Evolutionary conservation across 805 yeast genomes (phyloP), one percentile per base, ranked within the genome.

Genomic region (Zygoascus flipseniorum): DNA sequence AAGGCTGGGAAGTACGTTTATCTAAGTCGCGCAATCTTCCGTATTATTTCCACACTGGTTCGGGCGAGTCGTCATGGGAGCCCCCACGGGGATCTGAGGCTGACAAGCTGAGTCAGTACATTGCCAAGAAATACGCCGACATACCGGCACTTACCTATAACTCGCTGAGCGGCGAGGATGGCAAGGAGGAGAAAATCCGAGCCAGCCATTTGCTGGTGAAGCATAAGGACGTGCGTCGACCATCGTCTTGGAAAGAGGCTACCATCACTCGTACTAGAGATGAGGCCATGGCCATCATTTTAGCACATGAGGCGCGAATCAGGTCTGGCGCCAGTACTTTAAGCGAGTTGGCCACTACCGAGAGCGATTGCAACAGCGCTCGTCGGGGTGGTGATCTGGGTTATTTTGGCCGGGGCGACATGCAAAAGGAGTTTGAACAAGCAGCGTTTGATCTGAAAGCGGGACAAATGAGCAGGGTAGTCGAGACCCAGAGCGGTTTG

Each of bases 371-470:
- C 69, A 79, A 86, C 16, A 85, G 95, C 10, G 95, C 86, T 62
- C 74, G 85, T 47, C 82, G 86, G 63, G 89, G 89, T 19, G 99
- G 99, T 47, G 99, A 93, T 67, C 75, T 93, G 62, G 98, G 99
- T 0, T 81, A 72, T 64, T 93, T 93, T 65, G 88, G 86, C 23
- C 81, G 77, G 56, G 97, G 97, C 42, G 89, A 85, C 62, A 93
- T 93, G 99, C 98, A 93, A 69, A 96, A 96, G 37, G 72, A 85
- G 54, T 93, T 93, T 65, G 99, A 93, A 69, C 82, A 82, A 55
- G 95, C 93, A 1, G 83, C 96, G 1, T 92, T 86, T 67, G 82
- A 71, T 4, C 73, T 93, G 59, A 80, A 86, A 58, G 83, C 89
- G 19, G 96, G 96, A 19, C 93, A 90, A 65, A 68, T 86, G 46